Conservation (phyloP, 2,329 filamentous ascomycete species). For the Fusarium sp. region DNA sequence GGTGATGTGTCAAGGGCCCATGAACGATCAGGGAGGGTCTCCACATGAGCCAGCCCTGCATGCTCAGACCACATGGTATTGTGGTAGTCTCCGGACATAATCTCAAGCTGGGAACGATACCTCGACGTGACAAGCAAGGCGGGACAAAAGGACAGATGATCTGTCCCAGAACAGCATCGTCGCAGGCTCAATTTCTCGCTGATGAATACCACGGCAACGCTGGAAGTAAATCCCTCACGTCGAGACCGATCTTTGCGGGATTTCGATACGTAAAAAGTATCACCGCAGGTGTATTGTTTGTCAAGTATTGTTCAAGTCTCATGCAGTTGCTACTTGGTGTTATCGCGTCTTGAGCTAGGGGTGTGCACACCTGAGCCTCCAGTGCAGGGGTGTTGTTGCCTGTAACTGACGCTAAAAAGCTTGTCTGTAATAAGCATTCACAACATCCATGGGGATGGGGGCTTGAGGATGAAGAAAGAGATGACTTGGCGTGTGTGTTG, state of each 20-base stretch:
- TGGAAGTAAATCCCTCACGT: slow-evolving; percentile 24
- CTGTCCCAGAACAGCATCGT: slow-evolving; percentile 24
- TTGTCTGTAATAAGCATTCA: slow-evolving; percentile 21
- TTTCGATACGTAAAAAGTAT: not conserved
- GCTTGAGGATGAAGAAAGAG: not conserved
- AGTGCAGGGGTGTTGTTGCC: not conserved
- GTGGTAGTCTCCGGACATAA: slow-evolving; percentile 9
- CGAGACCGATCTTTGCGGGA: not conserved
- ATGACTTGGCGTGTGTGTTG: not conserved
- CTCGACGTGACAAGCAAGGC: slow-evolving; percentile 16
- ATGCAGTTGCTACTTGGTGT: not conserved
- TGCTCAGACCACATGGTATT: slow-evolving; percentile 21
- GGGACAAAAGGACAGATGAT: slow-evolving; percentile 29
- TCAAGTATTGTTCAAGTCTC: not conserved
- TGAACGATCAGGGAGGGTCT: slow-evolving; percentile 19
- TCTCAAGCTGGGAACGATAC: slow-evolving; percentile 18
- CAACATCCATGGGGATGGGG: not conserved
- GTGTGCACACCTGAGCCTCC: not conserved
- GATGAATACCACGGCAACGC: not conserved
- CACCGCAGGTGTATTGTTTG: not conserved
- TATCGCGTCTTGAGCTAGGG: not conserved
- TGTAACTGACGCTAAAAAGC: slow-evolving; percentile 32
- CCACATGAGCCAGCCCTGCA: slow-evolving; percentile 18
- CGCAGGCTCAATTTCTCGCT: slow-evolving; percentile 2
- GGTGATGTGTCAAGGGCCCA: not conserved